phyloP scores from a whole-genome alignment of 208 protist species.

The Borovskyia barvae region DNA sequence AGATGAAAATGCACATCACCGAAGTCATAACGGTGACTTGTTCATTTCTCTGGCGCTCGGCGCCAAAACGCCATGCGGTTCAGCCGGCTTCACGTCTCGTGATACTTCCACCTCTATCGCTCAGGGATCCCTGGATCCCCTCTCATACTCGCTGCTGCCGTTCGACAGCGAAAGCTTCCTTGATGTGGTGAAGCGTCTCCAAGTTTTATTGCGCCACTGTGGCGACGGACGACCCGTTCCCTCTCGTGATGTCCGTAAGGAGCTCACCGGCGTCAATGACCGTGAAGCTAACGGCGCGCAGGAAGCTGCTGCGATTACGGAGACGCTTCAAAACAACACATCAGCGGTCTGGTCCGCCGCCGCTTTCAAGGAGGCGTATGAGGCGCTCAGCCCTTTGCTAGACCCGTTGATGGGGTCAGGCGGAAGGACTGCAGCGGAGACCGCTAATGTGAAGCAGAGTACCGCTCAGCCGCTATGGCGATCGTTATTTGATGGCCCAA shows the following conservation, averaged over 20 bases:
- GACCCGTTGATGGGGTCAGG: conserved; percentile 15
- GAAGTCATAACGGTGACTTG: conserved; percentile 4
- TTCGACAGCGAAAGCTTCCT: conserved; percentile 62
- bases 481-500: conserved; percentile 40
- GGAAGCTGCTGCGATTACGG: not conserved
- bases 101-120: not conserved
- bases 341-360: conserved; percentile 3
- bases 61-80: conserved; percentile 41
- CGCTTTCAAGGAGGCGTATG: conserved; percentile 22
- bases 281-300: no score
- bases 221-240: conserved; percentile 32
- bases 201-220: conserved; percentile 71
- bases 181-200: conserved; percentile 50
- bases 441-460: conserved; percentile 4
- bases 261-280: no score
- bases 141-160: conserved; percentile 71
- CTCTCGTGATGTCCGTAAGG: no score
- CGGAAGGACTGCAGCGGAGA: no score
- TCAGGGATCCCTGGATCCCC: conserved; percentile 1
- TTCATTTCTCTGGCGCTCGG: conserved; percentile 42
- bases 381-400: conserved; percentile 19
- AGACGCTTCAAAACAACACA: no score
- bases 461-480: conserved; percentile 6
- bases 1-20: not conserved
- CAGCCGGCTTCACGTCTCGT: conserved; percentile 21